Conservation (phyloP, 805 yeast species). For the Candida loeiensis region DNA sequence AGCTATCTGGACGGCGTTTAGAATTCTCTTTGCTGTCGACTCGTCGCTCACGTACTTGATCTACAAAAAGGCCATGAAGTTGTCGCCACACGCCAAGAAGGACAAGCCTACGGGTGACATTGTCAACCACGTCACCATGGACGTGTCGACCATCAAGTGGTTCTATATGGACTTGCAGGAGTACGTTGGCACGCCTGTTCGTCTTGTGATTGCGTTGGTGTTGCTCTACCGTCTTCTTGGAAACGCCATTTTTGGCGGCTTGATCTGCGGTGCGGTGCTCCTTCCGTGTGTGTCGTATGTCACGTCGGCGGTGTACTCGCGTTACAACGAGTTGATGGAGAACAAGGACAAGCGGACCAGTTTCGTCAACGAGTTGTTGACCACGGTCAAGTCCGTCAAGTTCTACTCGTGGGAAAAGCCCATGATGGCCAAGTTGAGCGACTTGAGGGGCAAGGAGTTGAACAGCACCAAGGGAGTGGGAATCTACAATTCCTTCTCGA, state of each 20-base stretch:
- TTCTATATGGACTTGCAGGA: constrained; percentile 18
- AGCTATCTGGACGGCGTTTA: constrained; percentile 13
- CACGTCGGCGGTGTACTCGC: constrained; percentile 22
- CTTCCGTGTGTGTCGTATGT: constrained; percentile 30
- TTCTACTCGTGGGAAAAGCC: constrained; percentile 43
- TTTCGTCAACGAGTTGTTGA: constrained; percentile 36
- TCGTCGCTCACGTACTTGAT: constrained; percentile 23
- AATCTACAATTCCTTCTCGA: constrained; percentile 28
- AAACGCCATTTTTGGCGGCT: constrained; percentile 35
- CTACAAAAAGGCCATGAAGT: constrained; percentile 26
- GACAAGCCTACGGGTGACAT: constrained; percentile 33
- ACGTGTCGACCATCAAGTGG: constrained; percentile 17
- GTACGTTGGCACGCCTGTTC: constrained; percentile 22
- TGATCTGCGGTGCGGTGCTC: constrained; percentile 27
- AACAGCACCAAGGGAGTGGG: constrained; percentile 27
- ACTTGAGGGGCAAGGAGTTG: constrained; percentile 35
- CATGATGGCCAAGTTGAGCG: constrained; percentile 30
- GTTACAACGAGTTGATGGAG: constrained; percentile 28
- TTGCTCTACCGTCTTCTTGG: constrained; percentile 35
- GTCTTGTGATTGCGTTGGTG: constrained; percentile 23
- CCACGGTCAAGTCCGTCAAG: constrained; percentile 36
- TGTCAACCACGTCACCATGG: constrained; percentile 31
- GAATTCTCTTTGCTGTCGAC: constrained; percentile 16
- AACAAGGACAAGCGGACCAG: constrained; percentile 36
- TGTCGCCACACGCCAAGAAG: constrained; percentile 31